Conservation (phyloP, 139 green algal genomes). For the Pseudopediastrum boryanum region DNA sequence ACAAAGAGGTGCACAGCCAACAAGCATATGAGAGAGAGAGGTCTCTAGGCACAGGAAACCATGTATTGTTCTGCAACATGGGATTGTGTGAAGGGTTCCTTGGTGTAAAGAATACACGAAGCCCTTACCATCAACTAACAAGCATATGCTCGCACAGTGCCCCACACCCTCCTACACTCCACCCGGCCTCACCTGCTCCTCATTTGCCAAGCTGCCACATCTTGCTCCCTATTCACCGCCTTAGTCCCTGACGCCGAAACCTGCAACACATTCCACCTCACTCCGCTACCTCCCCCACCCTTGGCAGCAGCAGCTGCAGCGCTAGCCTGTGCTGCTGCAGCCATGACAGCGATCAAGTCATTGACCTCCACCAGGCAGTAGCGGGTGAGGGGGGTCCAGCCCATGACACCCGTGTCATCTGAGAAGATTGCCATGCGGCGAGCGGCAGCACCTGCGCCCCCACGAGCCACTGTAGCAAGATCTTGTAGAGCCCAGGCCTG, state of each 20-base stretch:
- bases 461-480: constrained; percentile 20
- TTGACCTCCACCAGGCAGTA: constrained; percentile 35
- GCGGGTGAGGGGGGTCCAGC: constrained; percentile 40
- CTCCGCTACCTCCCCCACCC: constrained; percentile 1
- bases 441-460: neutral
- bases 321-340: constrained; percentile 4
- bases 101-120: no score
- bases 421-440: constrained; percentile 48
- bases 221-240: constrained; percentile 4
- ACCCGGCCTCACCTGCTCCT: no score
- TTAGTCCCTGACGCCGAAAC: neutral
- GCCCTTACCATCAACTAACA: no score
- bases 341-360: constrained; percentile 24
- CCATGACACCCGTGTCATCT: constrained; percentile 47
- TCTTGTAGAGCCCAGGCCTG: constrained; percentile 42
- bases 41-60: no score
- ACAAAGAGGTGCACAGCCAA: no score
- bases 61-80: no score
- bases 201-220: constrained; percentile 24
- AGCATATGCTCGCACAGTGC: no score
- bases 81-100: no score
- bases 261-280: constrained; percentile 32
- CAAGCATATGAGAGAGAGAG: no score
- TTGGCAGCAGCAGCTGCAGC: neutral
- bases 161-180: no score